Evolutionary conservation across 2,329 filamentous ascomycete genomes (phyloP).

Genomic region (Ophiocordyceps camponoti-saundersi): DNA sequence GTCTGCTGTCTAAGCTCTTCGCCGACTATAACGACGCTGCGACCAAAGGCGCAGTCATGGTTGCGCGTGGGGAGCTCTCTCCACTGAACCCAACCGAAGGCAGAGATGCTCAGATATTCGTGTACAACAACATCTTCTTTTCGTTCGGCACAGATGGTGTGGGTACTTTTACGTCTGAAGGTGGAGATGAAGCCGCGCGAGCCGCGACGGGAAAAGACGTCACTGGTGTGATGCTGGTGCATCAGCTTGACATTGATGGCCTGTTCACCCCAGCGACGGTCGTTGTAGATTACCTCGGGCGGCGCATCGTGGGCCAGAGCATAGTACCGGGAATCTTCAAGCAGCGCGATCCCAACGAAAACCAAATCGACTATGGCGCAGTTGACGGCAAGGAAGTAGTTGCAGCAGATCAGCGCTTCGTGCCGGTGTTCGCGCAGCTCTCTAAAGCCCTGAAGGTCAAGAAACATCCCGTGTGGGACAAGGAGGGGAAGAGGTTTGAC

Average conservation of each 20-base stretch:
- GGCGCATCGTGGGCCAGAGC: conserved; percentile 92
- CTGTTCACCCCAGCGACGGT: conserved; percentile 93
- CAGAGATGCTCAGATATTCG: conserved; percentile 90
- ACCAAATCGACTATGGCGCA: conserved; percentile 96
- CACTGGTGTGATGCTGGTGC: conserved; percentile 81
- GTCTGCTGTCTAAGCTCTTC: conserved; percentile 86
- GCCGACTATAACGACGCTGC: conserved; percentile 97
- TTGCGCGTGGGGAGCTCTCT: conserved; percentile 81
- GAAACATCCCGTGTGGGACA: conserved; percentile 95
- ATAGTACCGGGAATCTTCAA: conserved; percentile 99
- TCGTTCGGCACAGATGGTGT: conserved; percentile 96
- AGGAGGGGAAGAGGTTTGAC: conserved; percentile 77
- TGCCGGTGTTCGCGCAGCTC: conserved; percentile 69
- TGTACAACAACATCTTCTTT: conserved; percentile 99
- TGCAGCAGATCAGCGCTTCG: conserved; percentile 76
- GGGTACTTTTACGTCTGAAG: conserved; percentile 90
- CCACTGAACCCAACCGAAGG: conserved; percentile 89
- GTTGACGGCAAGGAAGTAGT: conserved; percentile 95
- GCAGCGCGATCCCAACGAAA: conserved; percentile 90
- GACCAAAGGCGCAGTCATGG: conserved; percentile 75
- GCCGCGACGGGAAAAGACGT: conserved; percentile 97
- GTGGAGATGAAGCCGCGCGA: conserved; percentile 87
- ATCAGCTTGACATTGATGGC: conserved; percentile 89
- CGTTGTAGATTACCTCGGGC: conserved; percentile 91
- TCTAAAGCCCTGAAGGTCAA: conserved; percentile 85